Evolutionary conservation across 352 stramenopile genomes (phyloP).

Genomic region (Hyaloperonospora brassicae): DNA sequence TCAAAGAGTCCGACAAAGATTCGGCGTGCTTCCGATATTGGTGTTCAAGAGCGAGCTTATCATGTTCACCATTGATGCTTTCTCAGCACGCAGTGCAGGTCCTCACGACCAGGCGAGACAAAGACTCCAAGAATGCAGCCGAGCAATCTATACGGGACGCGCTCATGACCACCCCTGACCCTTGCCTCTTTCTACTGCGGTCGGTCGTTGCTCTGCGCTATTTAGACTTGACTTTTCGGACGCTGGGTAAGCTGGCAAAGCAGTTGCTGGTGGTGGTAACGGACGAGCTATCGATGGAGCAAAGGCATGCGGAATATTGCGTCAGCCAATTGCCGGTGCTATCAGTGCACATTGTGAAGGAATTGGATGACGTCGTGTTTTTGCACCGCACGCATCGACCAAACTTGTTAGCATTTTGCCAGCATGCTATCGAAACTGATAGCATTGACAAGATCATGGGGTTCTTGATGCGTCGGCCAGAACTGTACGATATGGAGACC

Average conservation of each 20-base stretch:
- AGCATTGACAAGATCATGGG: slow-evolving; percentile 66
- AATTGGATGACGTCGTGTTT: slow-evolving; percentile 52
- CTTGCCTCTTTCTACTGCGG: slow-evolving; percentile 48
- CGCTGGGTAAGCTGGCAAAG: slow-evolving; percentile 64
- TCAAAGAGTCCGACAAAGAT: slow-evolving; percentile 12
- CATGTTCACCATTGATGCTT: slow-evolving; percentile 59
- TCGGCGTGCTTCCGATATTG: slow-evolving; percentile 39
- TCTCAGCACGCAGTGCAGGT: slow-evolving; percentile 61
- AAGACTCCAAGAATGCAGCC: slow-evolving; percentile 46
- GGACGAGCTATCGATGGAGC: slow-evolving; percentile 25
- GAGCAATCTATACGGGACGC: slow-evolving; percentile 40
- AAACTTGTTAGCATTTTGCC: slow-evolving; percentile 45
- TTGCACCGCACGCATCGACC: slow-evolving; percentile 38
- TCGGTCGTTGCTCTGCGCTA: slow-evolving; percentile 43
- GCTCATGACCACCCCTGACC: slow-evolving; percentile 39
- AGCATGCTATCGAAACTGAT: slow-evolving; percentile 49
- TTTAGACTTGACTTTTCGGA: slow-evolving; percentile 56
- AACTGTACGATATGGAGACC: slow-evolving; percentile 45
- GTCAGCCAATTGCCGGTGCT: slow-evolving; percentile 42
- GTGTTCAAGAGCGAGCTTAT: slow-evolving; percentile 32
- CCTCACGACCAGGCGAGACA: slow-evolving; percentile 63
- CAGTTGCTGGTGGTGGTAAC: slow-evolving; percentile 49
- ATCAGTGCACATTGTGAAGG: slow-evolving; percentile 64
- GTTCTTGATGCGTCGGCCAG: slow-evolving; percentile 42
- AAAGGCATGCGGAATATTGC: slow-evolving; percentile 48